Base-by-base conservation (phyloP, 129 eudicot genomes). In the Ambrosia artemisiifolia region DNA sequence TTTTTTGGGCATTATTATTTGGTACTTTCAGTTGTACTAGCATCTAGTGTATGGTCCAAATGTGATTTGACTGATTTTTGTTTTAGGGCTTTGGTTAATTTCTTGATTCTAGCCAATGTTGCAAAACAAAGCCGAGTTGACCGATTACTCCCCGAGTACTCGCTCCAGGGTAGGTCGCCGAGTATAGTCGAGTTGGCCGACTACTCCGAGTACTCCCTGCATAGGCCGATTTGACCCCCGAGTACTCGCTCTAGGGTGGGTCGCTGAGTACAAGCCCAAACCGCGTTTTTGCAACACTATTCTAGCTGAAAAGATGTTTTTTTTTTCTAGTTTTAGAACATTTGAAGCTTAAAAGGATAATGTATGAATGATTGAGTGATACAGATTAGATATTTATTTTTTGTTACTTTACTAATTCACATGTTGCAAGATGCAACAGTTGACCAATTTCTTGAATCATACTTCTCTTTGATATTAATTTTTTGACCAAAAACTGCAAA, bases 371-470 rank as follows among this genome's bases (percentile, higher is more conserved):
- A 40, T 20, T 71, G n/a, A 40, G 5, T 50, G 49, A 70, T 38
- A 17, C 70, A 18, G 10, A 11, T 55, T 14, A 8, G 44, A 67
- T 38, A 57, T 40, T 0, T 40, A 24, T 24, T 0, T 24, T 0
- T 59, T 47, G 43, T 44, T 17, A 24, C 16, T 47, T 44, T 24
- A 20, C 3, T 55, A 33, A 44, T 56, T 16, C 11, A 32, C 7
- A 55, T 54, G 7, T 5, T 60, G 57, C 48, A 56, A 30, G 69
- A 76, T 48, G 33, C 55, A 49, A 5, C 34, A 60, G 75, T 77
- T 77, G 71, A 61, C 76, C 48, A 47, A 48, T 40, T 70, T 35
- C 8, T 70, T 70, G 65, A 70, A 33, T 77, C 70, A 50, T 62
- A 42, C 47, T 66, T 47, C 19, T 61, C 36, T 50, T 77, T 49